A percentile compares a stretch with the other conserved stretches of the same genome.
Evolutionary conservation across 768 basidiomycete genomes (phyloP).

Genomic region (Porphyrellus cyaneotinctus): DNA sequence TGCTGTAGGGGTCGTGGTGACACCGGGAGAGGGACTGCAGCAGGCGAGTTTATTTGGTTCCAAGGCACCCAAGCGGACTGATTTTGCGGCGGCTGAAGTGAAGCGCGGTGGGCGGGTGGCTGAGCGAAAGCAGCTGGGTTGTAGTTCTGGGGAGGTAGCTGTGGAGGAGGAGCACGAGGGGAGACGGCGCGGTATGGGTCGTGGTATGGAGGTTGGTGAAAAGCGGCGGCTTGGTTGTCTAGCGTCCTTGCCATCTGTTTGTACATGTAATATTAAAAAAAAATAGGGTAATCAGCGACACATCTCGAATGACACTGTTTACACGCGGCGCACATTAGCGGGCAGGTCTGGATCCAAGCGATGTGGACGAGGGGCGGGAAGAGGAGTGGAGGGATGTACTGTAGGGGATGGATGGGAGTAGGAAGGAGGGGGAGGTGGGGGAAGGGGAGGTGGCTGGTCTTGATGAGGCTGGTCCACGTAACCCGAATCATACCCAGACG

Average conservation of each 20-base stretch:
- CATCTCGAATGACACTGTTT: slow-evolving; percentile 7
- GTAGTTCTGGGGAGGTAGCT: slow-evolving; percentile 14
- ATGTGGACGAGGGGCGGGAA: slow-evolving; percentile 64
- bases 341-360: slow-evolving; percentile 57
- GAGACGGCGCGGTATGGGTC: slow-evolving; percentile 20
- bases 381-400: slow-evolving; percentile 45
- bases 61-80: slow-evolving; percentile 24
- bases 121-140: slow-evolving; percentile 18
- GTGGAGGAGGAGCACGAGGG: slow-evolving; percentile 23
- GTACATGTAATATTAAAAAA: slow-evolving; percentile 23
- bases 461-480: slow-evolving; percentile 7
- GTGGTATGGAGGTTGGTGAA: slow-evolving; percentile 24
- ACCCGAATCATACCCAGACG: slow-evolving; percentile 3
- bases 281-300: slow-evolving; percentile 16
- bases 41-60: slow-evolving; percentile 9
- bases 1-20: slow-evolving; percentile 23
- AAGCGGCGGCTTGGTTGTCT: slow-evolving; percentile 42
- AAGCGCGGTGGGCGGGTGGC: slow-evolving; percentile 10
- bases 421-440: slow-evolving; percentile 45
- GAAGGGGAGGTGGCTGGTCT: slow-evolving; percentile 42
- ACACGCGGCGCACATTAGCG: slow-evolving; percentile 49
- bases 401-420: slow-evolving; percentile 19
- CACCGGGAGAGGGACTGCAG: slow-evolving; percentile 17
- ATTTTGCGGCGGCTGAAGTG: slow-evolving; percentile 22
- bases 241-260: slow-evolving; percentile 61